Evolutionary conservation across 139 green algal species (phyloP).

Genomic region (Pycnococcus provasolii): DNA sequence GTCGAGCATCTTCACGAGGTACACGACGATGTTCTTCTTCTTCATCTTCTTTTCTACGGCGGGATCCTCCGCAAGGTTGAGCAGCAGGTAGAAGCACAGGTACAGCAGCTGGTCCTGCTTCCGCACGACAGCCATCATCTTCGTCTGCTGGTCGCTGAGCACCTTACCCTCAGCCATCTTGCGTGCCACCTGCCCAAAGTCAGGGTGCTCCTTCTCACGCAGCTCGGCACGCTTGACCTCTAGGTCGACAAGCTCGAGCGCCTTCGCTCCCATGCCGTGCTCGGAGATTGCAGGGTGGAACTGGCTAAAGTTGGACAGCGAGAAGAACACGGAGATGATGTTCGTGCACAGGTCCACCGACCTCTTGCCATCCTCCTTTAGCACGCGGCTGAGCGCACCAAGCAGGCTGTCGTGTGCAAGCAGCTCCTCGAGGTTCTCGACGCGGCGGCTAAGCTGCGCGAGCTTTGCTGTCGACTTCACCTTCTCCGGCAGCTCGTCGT

Average conservation of each 20-base stretch:
- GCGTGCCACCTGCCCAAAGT: constrained; percentile 4
- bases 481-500: constrained; percentile 59
- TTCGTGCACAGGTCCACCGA: constrained; percentile 63
- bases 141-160: constrained; percentile 5
- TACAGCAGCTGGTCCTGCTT: constrained; percentile 30
- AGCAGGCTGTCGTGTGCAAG: constrained; percentile 57
- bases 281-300: constrained; percentile 59
- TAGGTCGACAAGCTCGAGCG: constrained; percentile 66
- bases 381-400: constrained; percentile 50
- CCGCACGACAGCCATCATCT: neutral
- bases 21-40: constrained; percentile 62
- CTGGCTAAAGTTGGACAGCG: constrained; percentile 58
- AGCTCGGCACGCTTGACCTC: constrained; percentile 45
- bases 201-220: neutral
- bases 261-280: constrained; percentile 59
- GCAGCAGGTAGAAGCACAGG: constrained; percentile 52
- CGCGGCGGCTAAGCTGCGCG: constrained; percentile 11
- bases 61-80: constrained; percentile 72
- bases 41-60: constrained; percentile 73
- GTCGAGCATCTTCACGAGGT: constrained; percentile 64
- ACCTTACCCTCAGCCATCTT: neutral
- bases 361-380: constrained; percentile 65
- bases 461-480: constrained; percentile 10
- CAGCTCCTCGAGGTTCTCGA: constrained; percentile 35
- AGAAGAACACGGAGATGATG: constrained; percentile 60